Conservation (phyloP, 768 basidiomycete genomes). For the Xerocomellus dryophilus region DNA sequence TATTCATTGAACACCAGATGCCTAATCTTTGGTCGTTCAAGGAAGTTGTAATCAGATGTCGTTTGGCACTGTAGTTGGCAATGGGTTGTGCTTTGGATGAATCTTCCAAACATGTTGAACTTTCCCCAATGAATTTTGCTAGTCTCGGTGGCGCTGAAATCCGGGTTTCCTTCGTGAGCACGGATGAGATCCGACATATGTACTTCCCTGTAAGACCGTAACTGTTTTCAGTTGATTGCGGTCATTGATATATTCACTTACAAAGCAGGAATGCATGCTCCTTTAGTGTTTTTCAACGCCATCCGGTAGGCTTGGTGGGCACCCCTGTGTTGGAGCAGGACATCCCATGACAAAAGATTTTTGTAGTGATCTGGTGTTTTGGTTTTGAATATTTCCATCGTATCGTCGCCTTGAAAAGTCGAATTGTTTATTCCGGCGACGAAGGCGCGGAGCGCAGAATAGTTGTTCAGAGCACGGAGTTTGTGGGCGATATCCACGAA, state of each 20-base stretch:
- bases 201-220: constrained; percentile 63
- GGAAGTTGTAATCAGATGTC: constrained; percentile 59
- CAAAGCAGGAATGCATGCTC: constrained; percentile 85
- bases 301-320: constrained; percentile 90
- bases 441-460: constrained; percentile 87
- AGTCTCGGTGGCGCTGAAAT: constrained; percentile 62
- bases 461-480: constrained; percentile 84
- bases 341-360: constrained; percentile 77
- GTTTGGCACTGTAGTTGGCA: constrained; percentile 73
- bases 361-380: constrained; percentile 71
- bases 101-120: constrained; percentile 87
- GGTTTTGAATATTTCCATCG: constrained; percentile 68
- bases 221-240: constrained; percentile 11
- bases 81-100: constrained; percentile 71
- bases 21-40: constrained; percentile 51
- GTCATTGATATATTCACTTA: constrained; percentile 34
- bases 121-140: constrained; percentile 92
- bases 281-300: constrained; percentile 80
- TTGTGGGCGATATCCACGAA: constrained; percentile 81
- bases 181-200: constrained; percentile 88
- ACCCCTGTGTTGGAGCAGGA: constrained; percentile 75
- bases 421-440: constrained; percentile 91
- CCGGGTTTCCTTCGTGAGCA: constrained; percentile 80
- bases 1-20: constrained; percentile 53
- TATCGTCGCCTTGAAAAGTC: constrained; percentile 71